Evolutionary conservation across 2,329 filamentous ascomycete species (phyloP), one percentile per base, ranked within the genome.

Genomic region (Sporothrix mexicana): DNA sequence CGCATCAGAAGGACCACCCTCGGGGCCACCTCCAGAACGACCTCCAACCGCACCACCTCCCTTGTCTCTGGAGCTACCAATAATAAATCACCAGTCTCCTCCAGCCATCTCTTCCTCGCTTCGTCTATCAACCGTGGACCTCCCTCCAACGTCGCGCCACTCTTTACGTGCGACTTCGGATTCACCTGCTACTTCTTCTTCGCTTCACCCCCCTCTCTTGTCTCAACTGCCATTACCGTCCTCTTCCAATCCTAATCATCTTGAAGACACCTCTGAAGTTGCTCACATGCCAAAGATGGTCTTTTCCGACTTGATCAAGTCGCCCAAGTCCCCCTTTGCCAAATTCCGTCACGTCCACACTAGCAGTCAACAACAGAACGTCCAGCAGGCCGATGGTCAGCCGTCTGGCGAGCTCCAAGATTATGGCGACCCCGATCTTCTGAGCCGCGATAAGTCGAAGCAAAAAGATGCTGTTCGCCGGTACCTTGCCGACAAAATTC

Each of bases 401-500:
- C 30, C 43, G 20, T 9, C 59, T 6, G 43, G 59, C 13, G 70
- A 72, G 30, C 68, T 70, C 15, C 72, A 81, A 59, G 83, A 89
- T 77, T 87, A 89, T 77, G 75, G 75, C 51, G 87, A 91, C 74
- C 84, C 87, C 23, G 89, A 91, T 77, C 83, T 91, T 6, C 80
- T 89, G 68, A 90, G 87, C 78, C 86, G 84, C 77, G 89, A 91
- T 78, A 91, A 90, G 79, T 74, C 80, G 36, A 89, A 86, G 80
- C 88, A 90, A 76, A 91, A 91, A 78, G 87, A 89, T 55, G 89
- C 89, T 13, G 86, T 91, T 49, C 87, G 83, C 77, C 85, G 83
- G 69, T 87, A 86, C 76, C 80, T 92, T 1, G 80, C 82, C 2
- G 83, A 85, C 25, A 88, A 85, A 75, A 82, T 91, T 55, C 86